Evolutionary conservation across 2,329 filamentous ascomycete genomes (phyloP).

Genomic region (Nothomitra cinnamomea): DNA sequence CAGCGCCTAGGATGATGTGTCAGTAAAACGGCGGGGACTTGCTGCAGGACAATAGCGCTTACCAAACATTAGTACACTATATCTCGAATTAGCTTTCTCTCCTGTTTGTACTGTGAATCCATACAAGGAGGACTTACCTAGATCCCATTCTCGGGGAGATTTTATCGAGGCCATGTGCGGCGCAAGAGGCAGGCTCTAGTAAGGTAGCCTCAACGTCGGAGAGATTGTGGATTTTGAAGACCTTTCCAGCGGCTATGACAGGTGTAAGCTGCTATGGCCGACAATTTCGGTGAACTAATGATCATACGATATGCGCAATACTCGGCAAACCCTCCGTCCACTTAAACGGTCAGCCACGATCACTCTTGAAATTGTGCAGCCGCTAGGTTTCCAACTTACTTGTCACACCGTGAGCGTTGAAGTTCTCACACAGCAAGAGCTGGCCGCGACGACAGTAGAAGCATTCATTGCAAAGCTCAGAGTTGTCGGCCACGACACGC

Average conservation of each 20-base stretch:
- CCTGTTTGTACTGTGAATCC: too few species aligned
- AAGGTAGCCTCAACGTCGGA: conserved; percentile 52
- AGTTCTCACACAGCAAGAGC: conserved; percentile 49
- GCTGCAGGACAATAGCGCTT: neutral
- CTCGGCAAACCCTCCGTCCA: conserved; percentile 57
- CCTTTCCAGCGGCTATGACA: conserved; percentile 26
- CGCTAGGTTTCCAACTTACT: conserved; percentile 11
- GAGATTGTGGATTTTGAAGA: conserved; percentile 50
- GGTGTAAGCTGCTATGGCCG: neutral
- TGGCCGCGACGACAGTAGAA: conserved; percentile 58
- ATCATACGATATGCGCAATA: conserved; percentile 37
- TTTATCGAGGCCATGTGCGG: conserved; percentile 53
- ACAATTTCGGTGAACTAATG: neutral
- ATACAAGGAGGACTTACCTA: conserved; percentile 11
- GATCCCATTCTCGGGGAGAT: conserved; percentile 49
- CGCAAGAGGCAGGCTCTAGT: conserved; percentile 53
- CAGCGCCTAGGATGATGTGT: conserved; percentile 22
- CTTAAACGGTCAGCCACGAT: conserved; percentile 13
- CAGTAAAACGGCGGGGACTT: neutral
- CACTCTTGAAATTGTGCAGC: neutral
- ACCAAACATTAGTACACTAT: conserved; percentile 44
- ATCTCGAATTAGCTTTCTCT: neutral
- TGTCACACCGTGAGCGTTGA: conserved; percentile 49
- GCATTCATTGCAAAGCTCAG: conserved; percentile 50
- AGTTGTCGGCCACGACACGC: conserved; percentile 39